These are phyloP conservation scores for Dissophora globulifera DNA, from an alignment of 192 early-diverging fungal genomes.

Conservation along the genomic window DNA sequence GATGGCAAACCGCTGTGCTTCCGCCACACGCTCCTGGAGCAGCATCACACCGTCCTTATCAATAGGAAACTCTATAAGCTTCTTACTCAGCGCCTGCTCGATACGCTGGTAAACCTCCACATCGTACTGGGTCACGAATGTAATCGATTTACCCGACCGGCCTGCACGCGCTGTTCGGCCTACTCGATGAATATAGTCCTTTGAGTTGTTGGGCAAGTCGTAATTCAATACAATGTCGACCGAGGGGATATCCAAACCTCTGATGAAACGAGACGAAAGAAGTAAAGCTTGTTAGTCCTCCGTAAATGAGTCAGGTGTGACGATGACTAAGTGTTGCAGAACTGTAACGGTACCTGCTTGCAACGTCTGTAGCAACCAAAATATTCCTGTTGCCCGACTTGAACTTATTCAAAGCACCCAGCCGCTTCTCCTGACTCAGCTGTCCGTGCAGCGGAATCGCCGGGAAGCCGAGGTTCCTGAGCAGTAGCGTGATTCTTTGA, in stretches of 20 bases:
- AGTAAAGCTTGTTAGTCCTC: no score
- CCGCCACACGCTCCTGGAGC: slow-evolving; percentile 93
- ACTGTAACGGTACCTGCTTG: slow-evolving; percentile 66
- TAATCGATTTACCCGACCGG: slow-evolving; percentile 80
- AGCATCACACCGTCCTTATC: slow-evolving; percentile 89
- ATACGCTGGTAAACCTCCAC: slow-evolving; percentile 95
- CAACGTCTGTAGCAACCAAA: slow-evolving; percentile 96
- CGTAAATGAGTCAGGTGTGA: no score
- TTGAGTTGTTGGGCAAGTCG: slow-evolving; percentile 90
- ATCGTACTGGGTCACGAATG: slow-evolving; percentile 92
- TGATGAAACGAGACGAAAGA: slow-evolving; percentile 16
- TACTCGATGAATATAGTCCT: slow-evolving; percentile 90
- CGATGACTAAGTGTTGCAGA: no score
- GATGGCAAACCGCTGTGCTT: slow-evolving; percentile 88
- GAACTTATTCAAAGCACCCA: slow-evolving; percentile 95
- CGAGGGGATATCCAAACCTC: slow-evolving; percentile 94
- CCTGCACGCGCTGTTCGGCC: slow-evolving; percentile 89
- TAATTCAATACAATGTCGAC: slow-evolving; percentile 98
- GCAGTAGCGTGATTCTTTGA: slow-evolving; percentile 85
- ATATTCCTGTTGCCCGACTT: slow-evolving; percentile 89
- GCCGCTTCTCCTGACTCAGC: slow-evolving; percentile 90
- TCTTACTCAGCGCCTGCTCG: slow-evolving; percentile 89
- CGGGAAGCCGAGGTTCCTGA: slow-evolving; percentile 93
- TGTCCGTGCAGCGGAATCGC: slow-evolving; percentile 96
- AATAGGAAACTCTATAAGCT: slow-evolving; percentile 83